These are phyloP conservation scores for Mucor sp. DNA, from an alignment of 371 early-diverging fungal genomes.

Conservation along the genomic window DNA sequence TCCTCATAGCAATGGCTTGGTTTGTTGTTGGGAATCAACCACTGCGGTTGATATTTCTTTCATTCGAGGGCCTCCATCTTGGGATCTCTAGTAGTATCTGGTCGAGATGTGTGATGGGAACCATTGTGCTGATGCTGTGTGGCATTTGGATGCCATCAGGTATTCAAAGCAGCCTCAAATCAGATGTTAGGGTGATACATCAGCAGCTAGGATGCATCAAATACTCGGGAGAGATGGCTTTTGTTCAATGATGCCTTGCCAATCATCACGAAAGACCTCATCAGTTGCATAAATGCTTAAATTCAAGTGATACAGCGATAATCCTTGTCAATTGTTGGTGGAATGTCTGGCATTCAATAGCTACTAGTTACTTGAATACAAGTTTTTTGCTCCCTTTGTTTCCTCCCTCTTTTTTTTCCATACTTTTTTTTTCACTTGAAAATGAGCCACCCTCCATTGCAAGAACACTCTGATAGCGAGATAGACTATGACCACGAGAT, in stretches of 20 bases:
- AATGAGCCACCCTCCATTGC: constrained; percentile 7
- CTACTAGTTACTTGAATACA: not conserved
- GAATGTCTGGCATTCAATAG: not conserved
- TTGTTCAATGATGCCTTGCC: too few relatives aligned
- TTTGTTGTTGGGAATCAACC: not conserved
- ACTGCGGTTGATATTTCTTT: too few relatives aligned
- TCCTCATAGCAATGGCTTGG: not conserved
- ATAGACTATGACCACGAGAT: constrained; percentile 21
- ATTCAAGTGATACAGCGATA: not conserved
- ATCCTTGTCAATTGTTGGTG: not conserved
- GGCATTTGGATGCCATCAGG: too few relatives aligned
- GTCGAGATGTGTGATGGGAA: not conserved
- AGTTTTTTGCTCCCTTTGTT: constrained; percentile 43
- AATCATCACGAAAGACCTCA: too few relatives aligned
- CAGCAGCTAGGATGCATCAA: too few relatives aligned
- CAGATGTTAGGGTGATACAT: not conserved
- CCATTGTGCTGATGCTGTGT: too few relatives aligned
- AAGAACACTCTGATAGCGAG: constrained; percentile 14
- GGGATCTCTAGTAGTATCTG: too few relatives aligned
- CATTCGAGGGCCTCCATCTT: too few relatives aligned
- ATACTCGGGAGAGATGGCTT: too few relatives aligned
- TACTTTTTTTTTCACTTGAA: not conserved
- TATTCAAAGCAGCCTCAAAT: not conserved
- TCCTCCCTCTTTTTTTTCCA: constrained; percentile 66
- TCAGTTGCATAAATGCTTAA: not conserved